Evolutionary conservation across 208 protist genomes (phyloP).

Genomic region (Trypanosoma melophagium): DNA sequence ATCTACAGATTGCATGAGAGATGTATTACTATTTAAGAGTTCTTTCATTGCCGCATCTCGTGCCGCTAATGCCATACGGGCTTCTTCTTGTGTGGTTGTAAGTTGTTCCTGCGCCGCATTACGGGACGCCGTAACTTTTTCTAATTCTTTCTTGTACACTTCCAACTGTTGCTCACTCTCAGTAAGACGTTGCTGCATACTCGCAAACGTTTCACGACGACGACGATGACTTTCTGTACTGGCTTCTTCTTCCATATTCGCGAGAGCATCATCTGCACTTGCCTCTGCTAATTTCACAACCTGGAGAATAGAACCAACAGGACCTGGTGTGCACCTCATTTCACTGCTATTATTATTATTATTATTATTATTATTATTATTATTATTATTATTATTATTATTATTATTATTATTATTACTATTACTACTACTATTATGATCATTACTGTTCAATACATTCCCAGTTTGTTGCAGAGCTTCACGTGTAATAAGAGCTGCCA

Average conservation of each 20-base stretch:
- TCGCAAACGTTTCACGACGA: constrained; percentile 8
- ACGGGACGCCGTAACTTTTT: constrained; percentile 19
- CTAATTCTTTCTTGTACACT: constrained; percentile 8
- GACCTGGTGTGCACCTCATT: not conserved
- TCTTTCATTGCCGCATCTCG: constrained; percentile 27
- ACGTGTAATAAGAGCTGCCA: constrained; percentile 51
- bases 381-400: not conserved
- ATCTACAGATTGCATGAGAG: constrained; percentile 38
- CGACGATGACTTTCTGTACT: constrained; percentile 6
- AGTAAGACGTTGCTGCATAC: constrained; percentile 11
- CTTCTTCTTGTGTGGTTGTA: constrained; percentile 9
- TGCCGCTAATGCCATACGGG: constrained; percentile 24
- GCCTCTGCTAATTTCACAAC: constrained; percentile 4
- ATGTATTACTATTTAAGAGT: constrained; percentile 37
- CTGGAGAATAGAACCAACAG: constrained; percentile 5
- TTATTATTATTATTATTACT: not conserved
- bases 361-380: not conserved
- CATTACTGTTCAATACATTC: not conserved
- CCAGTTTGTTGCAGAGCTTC: constrained; percentile 29
- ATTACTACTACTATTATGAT: too few relatives aligned
- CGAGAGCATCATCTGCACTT: constrained; percentile 12
- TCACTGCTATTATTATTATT: not conserved
- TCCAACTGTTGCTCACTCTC: constrained; percentile 16
- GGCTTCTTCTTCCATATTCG: not conserved
- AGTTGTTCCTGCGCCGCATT: constrained; percentile 17